Evolutionary conservation across 768 basidiomycete species (phyloP).

Genomic region (Suillus clintonianus): DNA sequence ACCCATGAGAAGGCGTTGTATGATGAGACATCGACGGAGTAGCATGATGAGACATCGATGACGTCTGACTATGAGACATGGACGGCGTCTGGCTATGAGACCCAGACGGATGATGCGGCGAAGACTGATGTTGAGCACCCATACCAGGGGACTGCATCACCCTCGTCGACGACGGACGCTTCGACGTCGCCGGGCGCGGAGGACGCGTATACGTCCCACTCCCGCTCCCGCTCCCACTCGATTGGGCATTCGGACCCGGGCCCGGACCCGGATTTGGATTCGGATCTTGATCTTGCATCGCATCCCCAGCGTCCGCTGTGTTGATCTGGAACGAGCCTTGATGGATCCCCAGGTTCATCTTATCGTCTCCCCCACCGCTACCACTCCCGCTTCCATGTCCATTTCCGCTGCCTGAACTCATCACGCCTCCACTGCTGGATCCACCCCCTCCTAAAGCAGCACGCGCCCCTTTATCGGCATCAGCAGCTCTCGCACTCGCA

Average conservation of each 20-base stretch:
- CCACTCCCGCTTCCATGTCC: slow-evolving; percentile 9
- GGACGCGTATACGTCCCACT: neutral
- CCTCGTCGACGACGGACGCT: neutral
- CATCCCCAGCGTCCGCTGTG: neutral
- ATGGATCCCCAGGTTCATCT: slow-evolving; percentile 40
- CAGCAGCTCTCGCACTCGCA: slow-evolving; percentile 66
- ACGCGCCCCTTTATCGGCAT: slow-evolving; percentile 33
- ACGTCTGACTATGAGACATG: neutral
- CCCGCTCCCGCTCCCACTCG: neutral
- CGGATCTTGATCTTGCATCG: slow-evolving; percentile 1
- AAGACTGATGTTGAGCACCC: neutral
- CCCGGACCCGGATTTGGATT: neutral
- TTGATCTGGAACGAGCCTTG: slow-evolving; percentile 62
- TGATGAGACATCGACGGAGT: neutral
- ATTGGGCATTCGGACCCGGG: neutral
- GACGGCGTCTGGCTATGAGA: neutral
- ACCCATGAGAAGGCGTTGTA: neutral
- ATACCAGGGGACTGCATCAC: neutral
- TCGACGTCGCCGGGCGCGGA: neutral
- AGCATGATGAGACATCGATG: neutral
- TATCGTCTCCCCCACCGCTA: slow-evolving; percentile 21
- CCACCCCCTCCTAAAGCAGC: slow-evolving; percentile 28
- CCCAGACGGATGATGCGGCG: neutral
- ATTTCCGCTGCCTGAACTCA: slow-evolving; percentile 18
- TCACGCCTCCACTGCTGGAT: slow-evolving; percentile 7